Conservation (phyloP, 805 yeast species). For the Nakazawaea molendinolei region DNA sequence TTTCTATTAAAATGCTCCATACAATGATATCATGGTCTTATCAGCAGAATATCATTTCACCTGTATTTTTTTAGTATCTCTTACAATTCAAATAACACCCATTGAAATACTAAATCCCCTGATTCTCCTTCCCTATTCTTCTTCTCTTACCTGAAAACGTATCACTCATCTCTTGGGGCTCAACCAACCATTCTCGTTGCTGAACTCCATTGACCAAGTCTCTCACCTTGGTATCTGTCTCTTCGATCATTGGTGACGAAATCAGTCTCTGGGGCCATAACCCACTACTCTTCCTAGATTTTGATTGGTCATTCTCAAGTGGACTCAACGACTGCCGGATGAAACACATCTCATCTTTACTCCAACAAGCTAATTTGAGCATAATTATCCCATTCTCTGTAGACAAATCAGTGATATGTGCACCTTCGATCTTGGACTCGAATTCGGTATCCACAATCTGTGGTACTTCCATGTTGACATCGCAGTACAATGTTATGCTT, state of each 20-base stretch:
- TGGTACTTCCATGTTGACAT: not conserved
- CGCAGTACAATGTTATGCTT: not conserved
- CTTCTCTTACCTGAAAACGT: slow-evolving; percentile 8
- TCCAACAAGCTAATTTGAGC: slow-evolving; percentile 1
- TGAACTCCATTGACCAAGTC: slow-evolving; percentile 3
- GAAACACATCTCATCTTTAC: not conserved
- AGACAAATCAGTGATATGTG: not conserved
- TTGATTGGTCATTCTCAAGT: not conserved
- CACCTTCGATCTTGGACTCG: not conserved
- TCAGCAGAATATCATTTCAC: no score
- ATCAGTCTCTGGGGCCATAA: no score
- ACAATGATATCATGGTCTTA: no score
- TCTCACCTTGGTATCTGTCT: slow-evolving; percentile 2
- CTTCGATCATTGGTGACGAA: slow-evolving; percentile 2
- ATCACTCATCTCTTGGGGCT: not conserved
- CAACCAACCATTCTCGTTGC: slow-evolving; percentile 2
- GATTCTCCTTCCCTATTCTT: slow-evolving; percentile 1
- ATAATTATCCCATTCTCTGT: slow-evolving; percentile 1
- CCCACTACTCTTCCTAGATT: no score
- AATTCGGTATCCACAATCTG: not conserved
- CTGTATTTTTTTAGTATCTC: no score
- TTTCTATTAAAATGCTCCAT: no score
- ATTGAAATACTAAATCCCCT: no score
- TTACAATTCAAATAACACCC: no score
- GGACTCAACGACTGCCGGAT: slow-evolving; percentile 1